Base-by-base conservation (phyloP, 768 basidiomycete genomes). In the Russula olivacea region DNA sequence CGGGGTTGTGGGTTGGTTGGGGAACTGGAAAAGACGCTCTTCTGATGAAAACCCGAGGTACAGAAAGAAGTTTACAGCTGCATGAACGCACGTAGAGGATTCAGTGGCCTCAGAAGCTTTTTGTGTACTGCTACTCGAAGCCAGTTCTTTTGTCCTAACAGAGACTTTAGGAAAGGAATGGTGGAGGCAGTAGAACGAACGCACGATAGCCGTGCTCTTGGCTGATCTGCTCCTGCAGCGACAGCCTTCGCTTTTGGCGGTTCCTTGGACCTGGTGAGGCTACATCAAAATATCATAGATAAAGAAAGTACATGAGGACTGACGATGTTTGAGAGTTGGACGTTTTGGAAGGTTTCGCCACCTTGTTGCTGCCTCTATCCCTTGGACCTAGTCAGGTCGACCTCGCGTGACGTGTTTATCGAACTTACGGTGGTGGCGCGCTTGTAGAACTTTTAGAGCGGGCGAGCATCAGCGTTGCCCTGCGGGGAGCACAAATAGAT, bases 1-100 rank as follows among this genome's bases (percentile, higher is more conserved):
- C 8, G 47, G 8, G 21, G 53, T 28, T 43, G 38, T 3, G 61
- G 34, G 38, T n/a, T 25, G 32, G 63, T 14, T 32, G 28, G 30
- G 5, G 58, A n/a, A 3, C 63, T 64, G 25, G 12, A 28, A 28
- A 40, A 30, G 25, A 19, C 1, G 32, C 30, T 10, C 19, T 0
- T 28, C 48, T n/a, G n/a, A 17, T 49, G 43, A n/a, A n/a, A 25
- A 36, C 17, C 11, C 32, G 11, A 36, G 1, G 38, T 43, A 3
- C 34, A 11, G 34, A 34, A 34, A 11, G 34, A 10, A 12, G 36
- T 36, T 34, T 34, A 11, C 10, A 34, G 11, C 34, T 36, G 36
- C 36, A 12, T 36, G 25, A 19, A 54, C 63, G 19, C n/a, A 64
- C 63, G 21, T 25, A 19, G 53, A 50, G 23, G 53, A 51, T 45